Percentiles rank a stretch among this genome's conserved stretches.
These are phyloP conservation scores for Aspergillus pseudoviridinutans DNA, from an alignment of 2,329 filamentous ascomycete genomes.

Conservation along the genomic window DNA sequence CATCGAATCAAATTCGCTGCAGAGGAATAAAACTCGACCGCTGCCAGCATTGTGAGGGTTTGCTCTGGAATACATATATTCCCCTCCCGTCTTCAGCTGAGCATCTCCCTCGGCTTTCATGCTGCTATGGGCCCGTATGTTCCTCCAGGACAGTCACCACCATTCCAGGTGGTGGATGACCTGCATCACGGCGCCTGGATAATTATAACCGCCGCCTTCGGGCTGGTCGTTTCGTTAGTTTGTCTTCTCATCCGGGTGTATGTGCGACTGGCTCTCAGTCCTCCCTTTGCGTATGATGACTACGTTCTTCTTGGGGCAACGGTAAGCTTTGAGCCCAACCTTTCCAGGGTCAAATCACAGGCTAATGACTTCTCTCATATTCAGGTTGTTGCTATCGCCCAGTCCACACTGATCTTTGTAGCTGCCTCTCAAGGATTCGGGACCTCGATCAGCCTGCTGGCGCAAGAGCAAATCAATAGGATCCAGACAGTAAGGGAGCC, in stretches of 20 bases:
- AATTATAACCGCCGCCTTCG: slow-evolving; percentile 37
- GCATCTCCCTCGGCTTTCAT: neutral
- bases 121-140: slow-evolving; percentile 27
- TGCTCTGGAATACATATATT: neutral
- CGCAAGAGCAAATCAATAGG: slow-evolving; percentile 15
- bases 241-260: slow-evolving; percentile 36
- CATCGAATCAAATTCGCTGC: neutral
- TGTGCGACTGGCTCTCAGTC: slow-evolving; percentile 30
- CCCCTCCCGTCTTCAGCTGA: neutral
- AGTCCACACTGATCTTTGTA: slow-evolving; percentile 29
- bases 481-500: slow-evolving; percentile 25
- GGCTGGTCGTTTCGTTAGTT: slow-evolving; percentile 33
- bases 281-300: slow-evolving; percentile 34
- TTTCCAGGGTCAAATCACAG: neutral
- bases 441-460: slow-evolving; percentile 27
- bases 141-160: slow-evolving; percentile 32
- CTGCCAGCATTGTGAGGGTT: neutral
- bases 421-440: slow-evolving; percentile 32
- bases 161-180: slow-evolving; percentile 37
- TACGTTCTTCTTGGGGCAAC: slow-evolving; percentile 29
- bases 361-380: neutral
- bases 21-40: neutral
- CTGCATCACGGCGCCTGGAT: slow-evolving; percentile 38
- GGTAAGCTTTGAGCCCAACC: slow-evolving; percentile 16
- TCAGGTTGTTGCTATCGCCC: slow-evolving; percentile 28